A percentile compares a stretch with the other conserved stretches of the same genome.
Evolutionary conservation across 495 filamentous ascomycete species (phyloP).

Genomic region (Aspergillus ellipticus): DNA sequence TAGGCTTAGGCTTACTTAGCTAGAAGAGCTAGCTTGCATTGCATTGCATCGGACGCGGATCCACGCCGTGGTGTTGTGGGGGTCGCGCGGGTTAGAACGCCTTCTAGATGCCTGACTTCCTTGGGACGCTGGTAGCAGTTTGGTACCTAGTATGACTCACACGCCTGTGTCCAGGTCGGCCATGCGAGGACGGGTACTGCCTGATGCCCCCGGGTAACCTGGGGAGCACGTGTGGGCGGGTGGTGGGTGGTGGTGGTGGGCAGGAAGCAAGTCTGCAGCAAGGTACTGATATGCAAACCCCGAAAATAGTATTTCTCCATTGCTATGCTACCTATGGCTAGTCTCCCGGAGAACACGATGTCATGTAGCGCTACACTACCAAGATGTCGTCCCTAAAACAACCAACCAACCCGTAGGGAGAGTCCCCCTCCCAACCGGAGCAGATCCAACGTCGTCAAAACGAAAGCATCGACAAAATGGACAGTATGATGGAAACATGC

Average conservation of each 20-base stretch:
- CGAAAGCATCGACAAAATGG: neutral
- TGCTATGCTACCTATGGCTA: neutral
- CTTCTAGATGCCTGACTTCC: neutral
- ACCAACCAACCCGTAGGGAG: neutral
- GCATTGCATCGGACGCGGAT: constrained; percentile 16
- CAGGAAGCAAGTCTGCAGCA: neutral
- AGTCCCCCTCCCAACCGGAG: neutral
- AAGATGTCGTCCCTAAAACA: neutral
- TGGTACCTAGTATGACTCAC: neutral
- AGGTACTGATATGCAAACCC: neutral
- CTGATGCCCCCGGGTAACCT: neutral
- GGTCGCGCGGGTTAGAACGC: constrained; percentile 3
- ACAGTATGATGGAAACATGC: constrained; percentile 8
- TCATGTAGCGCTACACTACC: neutral
- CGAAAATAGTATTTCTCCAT: neutral
- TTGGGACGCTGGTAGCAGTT: neutral
- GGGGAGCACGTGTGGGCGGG: neutral
- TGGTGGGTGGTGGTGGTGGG: neutral
- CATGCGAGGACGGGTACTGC: constrained; percentile 4
- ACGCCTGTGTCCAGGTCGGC: neutral
- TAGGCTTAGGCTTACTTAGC: no score
- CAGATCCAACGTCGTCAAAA: constrained; percentile 2
- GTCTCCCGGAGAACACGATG: neutral
- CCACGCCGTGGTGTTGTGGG: constrained; percentile 7
- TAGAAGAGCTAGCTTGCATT: constrained; percentile 10